Evolutionary conservation across 2,329 filamentous ascomycete species (phyloP).

Genomic region (Aaosphaeria pasadenensis): DNA sequence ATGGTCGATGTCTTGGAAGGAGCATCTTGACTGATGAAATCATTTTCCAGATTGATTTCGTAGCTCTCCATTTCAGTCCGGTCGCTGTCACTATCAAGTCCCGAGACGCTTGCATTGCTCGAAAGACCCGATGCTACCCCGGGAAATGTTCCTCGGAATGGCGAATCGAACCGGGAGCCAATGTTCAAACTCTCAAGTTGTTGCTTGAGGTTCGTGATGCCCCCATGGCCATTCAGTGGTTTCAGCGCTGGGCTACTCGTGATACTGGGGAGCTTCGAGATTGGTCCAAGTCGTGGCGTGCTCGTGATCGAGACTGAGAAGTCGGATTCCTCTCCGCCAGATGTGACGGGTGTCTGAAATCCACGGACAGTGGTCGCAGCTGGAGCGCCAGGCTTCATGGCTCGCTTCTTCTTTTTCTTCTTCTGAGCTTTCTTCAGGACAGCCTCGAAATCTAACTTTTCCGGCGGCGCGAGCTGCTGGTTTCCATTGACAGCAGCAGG

Average conservation of each 20-base stretch:
- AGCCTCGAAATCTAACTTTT: conserved; percentile 37
- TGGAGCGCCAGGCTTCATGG: conserved; percentile 24
- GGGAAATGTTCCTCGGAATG: conserved; percentile 45
- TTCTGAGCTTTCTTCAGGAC: conserved; percentile 38
- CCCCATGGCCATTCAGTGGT: conserved; percentile 55
- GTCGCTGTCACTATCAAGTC: conserved; percentile 62
- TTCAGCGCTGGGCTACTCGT: conserved; percentile 53
- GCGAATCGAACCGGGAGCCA: conserved; percentile 54
- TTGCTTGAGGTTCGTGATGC: conserved; percentile 78
- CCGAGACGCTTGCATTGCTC: conserved; percentile 56
- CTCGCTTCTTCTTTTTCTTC: conserved; percentile 38
- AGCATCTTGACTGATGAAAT: conserved; percentile 70
- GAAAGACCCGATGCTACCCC: conserved; percentile 43
- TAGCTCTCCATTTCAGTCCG: conserved; percentile 77
- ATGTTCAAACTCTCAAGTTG: conserved; percentile 78
- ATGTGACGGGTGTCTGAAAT: conserved; percentile 51
- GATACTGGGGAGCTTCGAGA: conserved; percentile 46
- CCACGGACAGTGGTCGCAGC: conserved; percentile 42
- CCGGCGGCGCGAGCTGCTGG: conserved; percentile 20
- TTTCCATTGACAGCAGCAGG: conserved; percentile 11
- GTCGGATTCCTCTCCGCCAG: conserved; percentile 57
- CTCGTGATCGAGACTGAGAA: conserved; percentile 37
- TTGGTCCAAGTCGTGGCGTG: conserved; percentile 42
- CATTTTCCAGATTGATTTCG: conserved; percentile 78
- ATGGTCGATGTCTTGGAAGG: conserved; percentile 35